Evolutionary conservation across 208 protist species (phyloP).

Genomic region (Leishmania tropica): DNA sequence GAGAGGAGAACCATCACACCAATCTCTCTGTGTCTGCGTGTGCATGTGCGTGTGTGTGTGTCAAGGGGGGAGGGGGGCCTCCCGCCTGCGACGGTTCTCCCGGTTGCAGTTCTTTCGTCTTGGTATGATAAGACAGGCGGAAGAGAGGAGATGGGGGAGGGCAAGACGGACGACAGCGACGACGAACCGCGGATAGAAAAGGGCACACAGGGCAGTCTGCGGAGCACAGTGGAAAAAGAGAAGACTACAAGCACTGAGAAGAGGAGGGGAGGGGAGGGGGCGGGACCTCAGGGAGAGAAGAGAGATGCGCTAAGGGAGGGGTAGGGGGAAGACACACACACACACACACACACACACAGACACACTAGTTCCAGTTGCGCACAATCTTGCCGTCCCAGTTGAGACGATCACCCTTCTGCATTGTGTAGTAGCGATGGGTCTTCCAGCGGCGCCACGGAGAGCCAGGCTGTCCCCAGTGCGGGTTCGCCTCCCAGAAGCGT

Average conservation of each 20-base stretch:
- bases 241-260: neutral
- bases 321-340: neutral
- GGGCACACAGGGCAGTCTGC: neutral
- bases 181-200: neutral
- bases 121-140: neutral
- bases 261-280: neutral
- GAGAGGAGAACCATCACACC: neutral
- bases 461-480: slow-evolving; percentile 83
- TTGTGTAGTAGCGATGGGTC: slow-evolving; percentile 90
- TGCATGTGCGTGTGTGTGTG: neutral
- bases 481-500: slow-evolving; percentile 87
- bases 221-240: neutral
- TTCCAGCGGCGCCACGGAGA: slow-evolving; percentile 87
- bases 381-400: slow-evolving; percentile 92
- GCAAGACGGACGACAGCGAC: neutral
- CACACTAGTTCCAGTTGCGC: slow-evolving; percentile 81
- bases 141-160: neutral
- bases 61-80: neutral
- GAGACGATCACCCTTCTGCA: slow-evolving; percentile 88
- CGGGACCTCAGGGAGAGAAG: too few relatives aligned
- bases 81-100: neutral
- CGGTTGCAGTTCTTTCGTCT: neutral
- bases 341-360: neutral
- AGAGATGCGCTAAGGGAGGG: neutral
- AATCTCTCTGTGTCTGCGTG: neutral